Percentiles rank a stretch among this genome's conserved stretches.
Conservation (phyloP, 495 filamentous ascomycete species). For the Talaromyces proteolyticus region DNA sequence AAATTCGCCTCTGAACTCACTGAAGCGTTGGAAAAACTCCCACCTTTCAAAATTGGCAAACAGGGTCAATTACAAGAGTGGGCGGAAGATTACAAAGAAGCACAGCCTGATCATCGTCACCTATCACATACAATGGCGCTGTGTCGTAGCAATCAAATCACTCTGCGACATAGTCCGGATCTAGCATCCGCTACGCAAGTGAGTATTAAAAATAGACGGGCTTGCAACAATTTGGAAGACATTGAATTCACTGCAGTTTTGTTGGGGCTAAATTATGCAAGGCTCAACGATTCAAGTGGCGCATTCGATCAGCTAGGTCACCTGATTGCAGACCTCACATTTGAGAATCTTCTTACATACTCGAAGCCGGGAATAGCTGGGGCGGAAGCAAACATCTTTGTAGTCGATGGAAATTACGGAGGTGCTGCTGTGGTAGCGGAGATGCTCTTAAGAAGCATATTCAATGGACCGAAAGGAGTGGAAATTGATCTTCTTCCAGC, state of each 20-base stretch:
- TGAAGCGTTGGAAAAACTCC: conserved; percentile 11
- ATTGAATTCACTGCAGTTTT: conserved; percentile 14
- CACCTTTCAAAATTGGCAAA: conserved; percentile 15
- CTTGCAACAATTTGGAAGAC: conserved; percentile 29
- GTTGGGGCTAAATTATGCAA: conserved; percentile 13
- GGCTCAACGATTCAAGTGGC: conserved; percentile 21
- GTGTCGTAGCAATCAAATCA: conserved; percentile 21
- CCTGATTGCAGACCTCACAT: conserved; percentile 6
- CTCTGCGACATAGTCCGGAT: conserved; percentile 14
- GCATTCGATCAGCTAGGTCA: conserved; percentile 14
- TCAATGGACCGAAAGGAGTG: neutral
- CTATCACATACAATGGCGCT: conserved; percentile 28
- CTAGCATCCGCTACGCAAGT: conserved; percentile 15
- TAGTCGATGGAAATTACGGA: conserved; percentile 27
- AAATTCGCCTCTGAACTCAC: neutral
- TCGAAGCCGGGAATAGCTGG: conserved; percentile 1
- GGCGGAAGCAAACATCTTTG: conserved; percentile 13
- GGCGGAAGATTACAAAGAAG: conserved; percentile 28
- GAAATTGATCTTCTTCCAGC: conserved; percentile 21
- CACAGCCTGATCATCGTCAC: conserved; percentile 31
- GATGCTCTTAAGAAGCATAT: conserved; percentile 19
- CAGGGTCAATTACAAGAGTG: conserved; percentile 33
- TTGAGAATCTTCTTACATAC: conserved; percentile 5
- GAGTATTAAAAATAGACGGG: conserved; percentile 21
- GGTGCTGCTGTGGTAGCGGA: conserved; percentile 20